Percentiles rank a stretch among this genome's conserved stretches.
phyloP scores from a whole-genome alignment of 148 eudicot species.

The Bassia scoparia region DNA sequence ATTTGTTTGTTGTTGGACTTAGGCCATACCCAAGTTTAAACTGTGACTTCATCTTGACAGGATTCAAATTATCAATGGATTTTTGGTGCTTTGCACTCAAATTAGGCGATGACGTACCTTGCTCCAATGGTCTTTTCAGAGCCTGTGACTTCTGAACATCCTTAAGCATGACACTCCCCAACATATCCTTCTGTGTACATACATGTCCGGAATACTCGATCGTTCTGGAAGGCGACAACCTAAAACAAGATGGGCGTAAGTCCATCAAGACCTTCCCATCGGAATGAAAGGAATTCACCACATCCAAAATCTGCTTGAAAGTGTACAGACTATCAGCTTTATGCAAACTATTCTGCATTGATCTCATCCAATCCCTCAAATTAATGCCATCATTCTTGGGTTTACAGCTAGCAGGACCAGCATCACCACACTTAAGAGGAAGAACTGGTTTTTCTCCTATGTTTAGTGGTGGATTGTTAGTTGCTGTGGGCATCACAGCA shows the following conservation, averaged over 20 bases:
- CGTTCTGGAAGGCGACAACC: slow-evolving; percentile 49
- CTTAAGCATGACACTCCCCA: slow-evolving; percentile 25
- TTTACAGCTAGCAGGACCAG: slow-evolving; percentile 22
- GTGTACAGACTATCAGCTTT: slow-evolving; percentile 49
- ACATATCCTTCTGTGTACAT: slow-evolving; percentile 32
- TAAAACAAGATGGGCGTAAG: slow-evolving; percentile 77
- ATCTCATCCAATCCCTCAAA: slow-evolving; percentile 78
- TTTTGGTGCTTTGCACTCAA: slow-evolving; percentile 53
- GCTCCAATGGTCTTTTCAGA: slow-evolving; percentile 54
- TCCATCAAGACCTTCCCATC: slow-evolving; percentile 58
- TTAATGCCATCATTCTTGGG: slow-evolving; percentile 40
- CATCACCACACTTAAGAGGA: slow-evolving; percentile 18
- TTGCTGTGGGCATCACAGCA: slow-evolving; percentile 15
- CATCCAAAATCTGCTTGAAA: slow-evolving; percentile 63
- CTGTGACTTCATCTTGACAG: slow-evolving; percentile 41
- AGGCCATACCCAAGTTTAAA: slow-evolving; percentile 37
- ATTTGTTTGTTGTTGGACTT: slow-evolving; percentile 26
- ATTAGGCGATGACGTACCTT: slow-evolving; percentile 25
- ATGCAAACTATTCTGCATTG: slow-evolving; percentile 35
- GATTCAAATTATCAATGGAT: slow-evolving; percentile 37
- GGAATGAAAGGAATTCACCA: slow-evolving; percentile 63
- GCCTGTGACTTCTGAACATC: slow-evolving; percentile 31
- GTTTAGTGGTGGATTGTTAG: slow-evolving; percentile 32
- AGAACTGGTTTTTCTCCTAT: slow-evolving; percentile 15
- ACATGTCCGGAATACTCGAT: slow-evolving; percentile 58